Evolutionary conservation across 2,329 filamentous ascomycete species (phyloP), one percentile per base, ranked within the genome.

Genomic region (Lachnellula suecica): DNA sequence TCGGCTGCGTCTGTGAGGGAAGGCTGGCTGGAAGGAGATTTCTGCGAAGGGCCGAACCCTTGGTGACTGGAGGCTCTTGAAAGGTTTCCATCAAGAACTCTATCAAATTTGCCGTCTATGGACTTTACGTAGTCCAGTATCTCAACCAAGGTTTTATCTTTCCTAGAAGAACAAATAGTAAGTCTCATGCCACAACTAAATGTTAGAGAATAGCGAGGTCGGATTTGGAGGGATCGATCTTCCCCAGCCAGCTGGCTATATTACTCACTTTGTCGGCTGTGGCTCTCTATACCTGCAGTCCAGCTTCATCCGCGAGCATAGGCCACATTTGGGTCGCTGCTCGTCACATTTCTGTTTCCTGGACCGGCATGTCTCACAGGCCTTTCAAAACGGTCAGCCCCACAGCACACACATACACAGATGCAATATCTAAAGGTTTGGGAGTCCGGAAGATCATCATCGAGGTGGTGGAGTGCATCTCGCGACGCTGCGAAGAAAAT

Each of bases 271-370:
- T 48, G 82, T 85, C 31, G 81, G 81, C 59, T 78, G 76, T 23
- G 81, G 79, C 58, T 83, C 80, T 59, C 80, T 72, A 64, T 86
- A 86, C 56, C 74, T 73, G 65, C 83, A 87, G 35, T 80, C 77
- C 55, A 82, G 73, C 61, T 78, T 75, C 61, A 83, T 76, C 56
- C 77, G 75, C 53, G 76, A 71, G 66, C 83, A 87, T 15, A 79
- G 77, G 51, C 78, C 72, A 64, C 83, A 87, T 66, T 80, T 82
- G 17, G 83, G 83, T 50, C 81, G 72, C 61, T 76, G 72, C 65
- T 86, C 83, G 64, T 85, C 82, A 68, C 83, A 87, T 71, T 79
- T 82, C 59, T 84, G 82, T 68, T 86, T 87, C 59, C 83, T 79
- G 46, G 66, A 70, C 44, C 81, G 76, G 66, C 81, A 84, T 25